Conservation (phyloP, 306 rosid genomes). For the Coriaria nepalensis region DNA sequence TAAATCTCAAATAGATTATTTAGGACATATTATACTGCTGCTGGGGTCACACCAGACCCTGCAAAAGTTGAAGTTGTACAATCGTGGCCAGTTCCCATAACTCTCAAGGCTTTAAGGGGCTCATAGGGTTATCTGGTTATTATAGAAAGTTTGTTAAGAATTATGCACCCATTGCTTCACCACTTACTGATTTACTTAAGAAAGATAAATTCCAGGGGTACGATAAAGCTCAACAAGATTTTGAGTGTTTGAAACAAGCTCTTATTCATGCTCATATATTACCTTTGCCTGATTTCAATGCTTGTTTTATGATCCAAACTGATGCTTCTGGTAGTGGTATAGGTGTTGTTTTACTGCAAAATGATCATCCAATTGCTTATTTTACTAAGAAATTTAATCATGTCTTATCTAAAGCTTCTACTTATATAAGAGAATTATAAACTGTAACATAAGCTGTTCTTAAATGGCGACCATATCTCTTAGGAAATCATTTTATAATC, state of each 20-base stretch:
- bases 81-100: not conserved
- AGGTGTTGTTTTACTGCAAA: not conserved
- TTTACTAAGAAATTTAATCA: not conserved
- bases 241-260: not conserved
- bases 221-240: not conserved
- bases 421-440: not conserved
- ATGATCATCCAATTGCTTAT: not conserved
- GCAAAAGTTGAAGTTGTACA: too few species aligned
- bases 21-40: not conserved
- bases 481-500: not conserved
- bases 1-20: too few species aligned
- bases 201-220: not conserved
- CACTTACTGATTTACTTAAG: not conserved
- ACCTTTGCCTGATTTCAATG: not conserved
- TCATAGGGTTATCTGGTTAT: not conserved
- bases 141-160: not conserved
- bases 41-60: not conserved
- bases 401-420: not conserved
- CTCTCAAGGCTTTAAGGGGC: not conserved
- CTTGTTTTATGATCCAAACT: not conserved
- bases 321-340: not conserved
- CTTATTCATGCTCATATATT: not conserved
- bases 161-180: not conserved
- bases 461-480: slow-evolving; percentile 2
- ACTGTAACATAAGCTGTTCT: not conserved